Evolutionary conservation across 805 yeast genomes (phyloP).

Genomic region (Nakazawaea holstii): DNA sequence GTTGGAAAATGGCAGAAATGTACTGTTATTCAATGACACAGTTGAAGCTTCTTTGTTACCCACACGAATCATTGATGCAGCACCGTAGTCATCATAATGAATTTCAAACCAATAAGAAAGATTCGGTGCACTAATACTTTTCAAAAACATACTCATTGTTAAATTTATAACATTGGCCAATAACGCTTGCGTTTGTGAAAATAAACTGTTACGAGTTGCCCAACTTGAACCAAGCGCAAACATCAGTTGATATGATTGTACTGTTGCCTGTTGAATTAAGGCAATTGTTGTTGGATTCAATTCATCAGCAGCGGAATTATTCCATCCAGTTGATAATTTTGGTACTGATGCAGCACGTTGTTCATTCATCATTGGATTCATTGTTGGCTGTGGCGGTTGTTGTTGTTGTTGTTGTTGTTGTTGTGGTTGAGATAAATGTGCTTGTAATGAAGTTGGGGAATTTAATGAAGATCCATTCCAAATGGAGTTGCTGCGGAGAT

Average conservation of each 20-base stretch:
- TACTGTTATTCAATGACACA: neutral
- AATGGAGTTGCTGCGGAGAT: slow-evolving; percentile 2
- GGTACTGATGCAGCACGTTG: neutral
- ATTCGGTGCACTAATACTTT: slow-evolving; percentile 4
- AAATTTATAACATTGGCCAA: neutral
- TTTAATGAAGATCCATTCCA: neutral
- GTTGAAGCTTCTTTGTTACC: neutral
- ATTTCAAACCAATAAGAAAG: slow-evolving; percentile 5
- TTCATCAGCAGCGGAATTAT: neutral
- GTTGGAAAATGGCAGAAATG: slow-evolving; percentile 3
- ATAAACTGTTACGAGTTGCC: slow-evolving; percentile 2
- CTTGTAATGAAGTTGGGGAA: neutral
- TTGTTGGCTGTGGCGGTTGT: neutral
- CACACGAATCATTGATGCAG: slow-evolving; percentile 8
- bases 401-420: neutral
- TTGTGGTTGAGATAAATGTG: neutral
- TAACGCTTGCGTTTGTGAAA: neutral
- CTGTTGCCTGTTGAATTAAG: slow-evolving; percentile 8
- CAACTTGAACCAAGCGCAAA: slow-evolving; percentile 1
- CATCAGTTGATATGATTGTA: slow-evolving; percentile 5
- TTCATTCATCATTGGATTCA: neutral
- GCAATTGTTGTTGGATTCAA: neutral
- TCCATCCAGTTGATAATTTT: neutral
- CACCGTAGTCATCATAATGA: slow-evolving; percentile 10
- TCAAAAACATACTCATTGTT: slow-evolving; percentile 7